phyloP scores from a whole-genome alignment of 352 stramenopile species.

The Globisporangium viniferum region DNA sequence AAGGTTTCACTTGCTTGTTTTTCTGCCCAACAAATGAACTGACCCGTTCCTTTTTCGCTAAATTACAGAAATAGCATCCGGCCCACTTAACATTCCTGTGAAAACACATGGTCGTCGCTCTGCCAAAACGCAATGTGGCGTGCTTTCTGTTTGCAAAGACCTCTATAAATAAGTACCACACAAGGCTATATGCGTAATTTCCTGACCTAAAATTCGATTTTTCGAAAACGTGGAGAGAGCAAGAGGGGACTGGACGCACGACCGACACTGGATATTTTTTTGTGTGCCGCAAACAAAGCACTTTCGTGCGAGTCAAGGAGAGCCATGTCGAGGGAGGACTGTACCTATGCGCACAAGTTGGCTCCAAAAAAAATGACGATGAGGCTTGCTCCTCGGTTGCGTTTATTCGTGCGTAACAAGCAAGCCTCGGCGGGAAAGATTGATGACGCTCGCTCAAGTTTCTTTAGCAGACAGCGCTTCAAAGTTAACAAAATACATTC shows the following conservation, averaged over 20 bases:
- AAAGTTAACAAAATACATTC: background rate
- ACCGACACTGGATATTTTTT: constrained; percentile 1
- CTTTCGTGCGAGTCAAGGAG: too few species aligned
- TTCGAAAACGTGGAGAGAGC: background rate
- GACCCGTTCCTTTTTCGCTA: too few species aligned
- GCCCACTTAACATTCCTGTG: background rate
- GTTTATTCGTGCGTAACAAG: too few species aligned
- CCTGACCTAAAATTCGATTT: background rate
- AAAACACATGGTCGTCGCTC: background rate
- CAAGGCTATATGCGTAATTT: background rate
- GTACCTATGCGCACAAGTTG: background rate
- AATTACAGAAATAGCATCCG: background rate
- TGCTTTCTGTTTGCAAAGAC: background rate
- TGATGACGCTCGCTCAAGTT: background rate
- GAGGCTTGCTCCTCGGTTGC: background rate
- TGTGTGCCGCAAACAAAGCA: background rate
- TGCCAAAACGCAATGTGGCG: background rate
- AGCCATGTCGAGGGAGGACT: background rate
- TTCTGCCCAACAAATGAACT: too few species aligned
- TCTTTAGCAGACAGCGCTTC: too few species aligned
- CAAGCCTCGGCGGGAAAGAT: background rate
- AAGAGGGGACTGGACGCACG: constrained; percentile 1
- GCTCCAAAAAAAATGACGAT: background rate
- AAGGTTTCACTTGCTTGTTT: too few species aligned
- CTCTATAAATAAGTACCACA: background rate